phyloP scores from a whole-genome alignment of 2,329 filamentous ascomycete genomes.

The Xylariaceae sp. region DNA sequence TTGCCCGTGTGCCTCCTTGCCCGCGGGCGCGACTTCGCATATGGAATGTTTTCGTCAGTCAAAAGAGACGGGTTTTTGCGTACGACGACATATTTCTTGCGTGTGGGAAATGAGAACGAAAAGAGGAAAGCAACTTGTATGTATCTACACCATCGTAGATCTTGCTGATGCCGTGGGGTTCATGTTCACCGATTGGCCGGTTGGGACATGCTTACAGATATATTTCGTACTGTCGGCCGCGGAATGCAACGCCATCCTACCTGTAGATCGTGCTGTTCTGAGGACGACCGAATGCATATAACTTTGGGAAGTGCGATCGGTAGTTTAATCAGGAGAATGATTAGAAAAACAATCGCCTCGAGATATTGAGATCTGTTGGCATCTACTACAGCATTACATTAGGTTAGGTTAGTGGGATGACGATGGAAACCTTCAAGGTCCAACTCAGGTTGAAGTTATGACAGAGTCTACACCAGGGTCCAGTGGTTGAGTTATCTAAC shows the following conservation, averaged over 20 bases:
- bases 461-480: neutral
- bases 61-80: no score
- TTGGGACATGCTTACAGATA: conserved; percentile 22
- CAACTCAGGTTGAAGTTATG: no score
- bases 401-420: no score
- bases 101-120: no score
- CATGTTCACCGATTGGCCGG: no score
- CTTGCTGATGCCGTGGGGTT: no score
- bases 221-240: conserved; percentile 20
- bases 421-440: neutral
- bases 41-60: neutral
- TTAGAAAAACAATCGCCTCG: no score
- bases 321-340: neutral
- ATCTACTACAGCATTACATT: no score
- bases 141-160: no score
- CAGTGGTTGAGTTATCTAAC: no score
- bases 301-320: neutral
- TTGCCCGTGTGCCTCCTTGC: conserved; percentile 51
- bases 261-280: conserved; percentile 11
- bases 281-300: conserved; percentile 14
- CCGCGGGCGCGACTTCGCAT: conserved; percentile 58
- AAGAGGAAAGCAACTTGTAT: no score
- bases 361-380: no score
- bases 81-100: neutral
- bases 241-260: conserved; percentile 27